Evolutionary conservation across 441 rosid genomes (phyloP).

Genomic region (Euphorbia celastroides): DNA sequence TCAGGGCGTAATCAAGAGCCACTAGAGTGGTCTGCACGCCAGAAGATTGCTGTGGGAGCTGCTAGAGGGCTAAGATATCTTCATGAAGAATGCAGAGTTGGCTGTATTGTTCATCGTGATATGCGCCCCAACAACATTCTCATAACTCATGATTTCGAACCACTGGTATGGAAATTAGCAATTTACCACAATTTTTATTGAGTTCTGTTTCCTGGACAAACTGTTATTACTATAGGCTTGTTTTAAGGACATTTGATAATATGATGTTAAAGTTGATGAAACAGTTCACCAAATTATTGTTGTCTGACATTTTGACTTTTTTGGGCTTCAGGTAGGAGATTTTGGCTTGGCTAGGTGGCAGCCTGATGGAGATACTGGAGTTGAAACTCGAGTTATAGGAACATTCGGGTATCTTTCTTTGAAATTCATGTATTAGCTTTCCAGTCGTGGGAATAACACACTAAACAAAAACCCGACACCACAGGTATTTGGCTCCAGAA

Average conservation of each 20-base stretch:
- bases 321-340: conserved; percentile 76
- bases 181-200: not conserved
- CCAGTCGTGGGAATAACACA: conserved; percentile 14
- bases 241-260: not conserved
- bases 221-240: not conserved
- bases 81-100: conserved; percentile 99
- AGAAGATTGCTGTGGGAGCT: conserved; percentile 93
- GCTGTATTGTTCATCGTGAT: conserved; percentile 97
- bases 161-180: conserved; percentile 49
- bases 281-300: not conserved
- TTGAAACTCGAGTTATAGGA: conserved; percentile 93
- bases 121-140: conserved; percentile 99
- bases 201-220: not conserved
- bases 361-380: conserved; percentile 85
- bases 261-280: not conserved
- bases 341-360: conserved; percentile 99
- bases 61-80: conserved; percentile 98
- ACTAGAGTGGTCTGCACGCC: conserved; percentile 76
- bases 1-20: conserved; percentile 52
- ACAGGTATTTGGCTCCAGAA: conserved; percentile 96
- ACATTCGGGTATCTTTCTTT: conserved; percentile 71
- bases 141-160: conserved; percentile 94
- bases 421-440: conserved; percentile 9
- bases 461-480: conserved; percentile 17
- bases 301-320: not conserved